These are phyloP conservation scores for Verticillium tricorpus DNA, from an alignment of 2,329 filamentous ascomycete species.

Conservation along the genomic window DNA sequence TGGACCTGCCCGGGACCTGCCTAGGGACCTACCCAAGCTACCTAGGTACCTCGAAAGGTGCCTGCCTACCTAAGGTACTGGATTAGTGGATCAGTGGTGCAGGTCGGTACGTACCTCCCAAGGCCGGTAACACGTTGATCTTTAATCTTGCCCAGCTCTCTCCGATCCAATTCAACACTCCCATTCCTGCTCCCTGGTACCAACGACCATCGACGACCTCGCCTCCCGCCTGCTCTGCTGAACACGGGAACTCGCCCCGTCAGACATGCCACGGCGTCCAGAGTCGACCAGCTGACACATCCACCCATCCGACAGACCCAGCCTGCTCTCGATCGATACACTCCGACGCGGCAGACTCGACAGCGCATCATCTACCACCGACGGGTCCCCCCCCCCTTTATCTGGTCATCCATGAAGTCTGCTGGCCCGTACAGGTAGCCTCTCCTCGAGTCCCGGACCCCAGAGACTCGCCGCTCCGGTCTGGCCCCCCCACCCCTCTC, in stretches of 20 bases:
- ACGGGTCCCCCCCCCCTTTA: neutral
- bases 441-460: neutral
- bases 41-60: too few relatives aligned
- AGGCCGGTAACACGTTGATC: constrained; percentile 2
- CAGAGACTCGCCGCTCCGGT: constrained; percentile 12
- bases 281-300: neutral
- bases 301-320: neutral
- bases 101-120: neutral
- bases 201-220: neutral
- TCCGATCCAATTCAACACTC: neutral
- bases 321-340: neutral
- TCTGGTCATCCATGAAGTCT: neutral
- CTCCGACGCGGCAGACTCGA: neutral
- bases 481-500: neutral
- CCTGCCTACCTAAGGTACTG: too few relatives aligned
- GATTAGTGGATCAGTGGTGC: too few relatives aligned
- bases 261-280: neutral
- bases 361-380: neutral
- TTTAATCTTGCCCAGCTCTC: constrained; percentile 1
- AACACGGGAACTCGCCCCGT: neutral
- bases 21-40: too few relatives aligned
- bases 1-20: too few relatives aligned
- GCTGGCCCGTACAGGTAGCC: neutral
- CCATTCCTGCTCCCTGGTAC: neutral
- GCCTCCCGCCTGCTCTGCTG: neutral